Evolutionary conservation across 1,284 basidiomycete species (phyloP), one percentile per base, ranked within the genome.

Genomic region (Ceratorhiza oryzae-sativae): DNA sequence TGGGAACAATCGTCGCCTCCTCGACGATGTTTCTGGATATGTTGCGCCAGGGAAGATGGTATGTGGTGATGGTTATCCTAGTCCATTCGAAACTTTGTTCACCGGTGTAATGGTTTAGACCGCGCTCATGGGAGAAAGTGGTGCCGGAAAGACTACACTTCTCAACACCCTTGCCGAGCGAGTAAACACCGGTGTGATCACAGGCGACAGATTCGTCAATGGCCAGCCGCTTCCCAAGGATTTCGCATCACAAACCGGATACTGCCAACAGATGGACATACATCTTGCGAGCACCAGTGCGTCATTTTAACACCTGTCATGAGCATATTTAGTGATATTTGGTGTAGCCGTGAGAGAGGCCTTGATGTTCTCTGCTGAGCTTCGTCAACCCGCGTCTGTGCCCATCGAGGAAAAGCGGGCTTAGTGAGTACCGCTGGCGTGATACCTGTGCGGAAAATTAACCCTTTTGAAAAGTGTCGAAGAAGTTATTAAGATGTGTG

Each of bases 121-220:
- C 0, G 90, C 86, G 32, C 82, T 91, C 56, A 79, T 77, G 80
- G 83, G 93, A 30, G 90, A 91, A 71, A 92, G 90, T 15, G 95
- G 94, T 49, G 85, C 85, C 9, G 85, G 85, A 39, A 82, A 92
- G 86, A 94, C 91, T 0, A 93, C 91, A 0, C 81, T 95, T 0
- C 83, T 96, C 61, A 94, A 97, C 78, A 93, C 92, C 0, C 83
- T 97, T 5, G 93, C 94, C 0, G 86, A 91, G 73, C 88, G 94
- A 15, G 87, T 87, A n/a, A 86, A 84, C n/a, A 87, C 86, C 70
- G 95, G 94, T 25, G 86, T 94, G n/a, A 86, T 96, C 51, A 84
- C 83, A 1, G 95, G 95, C 0, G 87, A 93, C 56, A 85, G 89
- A 65, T 86, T 93, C 60, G 90, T 97, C 75, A 90, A 93, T 74